Base-by-base conservation (phyloP, 2,329 filamentous ascomycete species). In the Juglanconis juglandina region DNA sequence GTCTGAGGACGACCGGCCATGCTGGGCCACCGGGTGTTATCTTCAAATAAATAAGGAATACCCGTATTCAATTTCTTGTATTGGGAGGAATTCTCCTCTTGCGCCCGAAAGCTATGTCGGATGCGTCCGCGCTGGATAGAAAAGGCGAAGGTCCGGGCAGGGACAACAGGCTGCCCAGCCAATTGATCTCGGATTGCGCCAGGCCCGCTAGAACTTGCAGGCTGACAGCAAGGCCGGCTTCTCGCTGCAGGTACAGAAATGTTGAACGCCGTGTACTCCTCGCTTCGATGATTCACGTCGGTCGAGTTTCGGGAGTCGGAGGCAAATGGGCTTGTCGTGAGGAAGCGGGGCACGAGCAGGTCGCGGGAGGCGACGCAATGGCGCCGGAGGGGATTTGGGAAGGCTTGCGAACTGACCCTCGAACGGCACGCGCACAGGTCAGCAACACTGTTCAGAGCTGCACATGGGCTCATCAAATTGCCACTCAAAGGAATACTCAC, bases 1-100 rank as follows among this genome's bases (percentile, higher is more conserved):
- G 79, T 82, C n/a, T 75, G 72, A 44, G 79, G 79, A 61, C 77
- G 74, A 39, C 73, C 71, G 56, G 80, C 71, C 80, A 83, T 83
- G 41, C 56, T 69, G 66, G 14, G 41, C 32, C 39, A 10, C 35
- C 37, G 46, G 5, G 2, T 44, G 14, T 44, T 41, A 42, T 39
- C 8, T 41, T 24, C 13, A 32, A 30, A 6, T 53, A 10, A 37
- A 14, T 30, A 52, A 24, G 11, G 13, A 51, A 52, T 33, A 30
- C 35, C 33, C 17, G 39, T 56, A 37, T 48, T 2, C 53, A 54
- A 48, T 30, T 13, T 46, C 44, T 39, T 41, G 48, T 32, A 50
- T 17, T 13, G 24, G 11, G 10, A 24, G n/a, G 47, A 17, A 30
- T 5, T 11, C 49, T 33, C 32, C 30, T 53, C 24, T 24, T 32